These are phyloP conservation scores for Albatrellus sp. DNA, from an alignment of 1,284 basidiomycete species.

Conservation along the genomic window DNA sequence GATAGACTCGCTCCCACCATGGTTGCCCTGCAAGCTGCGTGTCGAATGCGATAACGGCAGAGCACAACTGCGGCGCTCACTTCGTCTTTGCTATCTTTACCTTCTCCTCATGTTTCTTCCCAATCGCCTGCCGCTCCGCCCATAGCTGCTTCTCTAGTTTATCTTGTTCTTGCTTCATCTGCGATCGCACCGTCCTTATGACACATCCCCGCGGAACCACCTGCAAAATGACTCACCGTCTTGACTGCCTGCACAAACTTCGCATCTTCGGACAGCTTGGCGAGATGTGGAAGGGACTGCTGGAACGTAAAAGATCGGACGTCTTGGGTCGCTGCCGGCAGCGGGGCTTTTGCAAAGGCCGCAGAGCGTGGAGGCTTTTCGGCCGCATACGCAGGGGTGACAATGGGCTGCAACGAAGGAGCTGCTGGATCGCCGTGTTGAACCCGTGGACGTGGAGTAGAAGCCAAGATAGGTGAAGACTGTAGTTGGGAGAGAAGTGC, in stretches of 20 bases:
- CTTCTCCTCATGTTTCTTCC: conserved; percentile 54
- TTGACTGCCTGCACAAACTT: conserved; percentile 32
- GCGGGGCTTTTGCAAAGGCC: not conserved
- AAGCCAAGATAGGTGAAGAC: conserved; percentile 11
- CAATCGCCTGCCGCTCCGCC: conserved; percentile 48
- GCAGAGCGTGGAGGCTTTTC: not conserved
- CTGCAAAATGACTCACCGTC: conserved; percentile 26
- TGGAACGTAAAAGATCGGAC: conserved; percentile 43
- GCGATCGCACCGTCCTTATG: conserved; percentile 1
- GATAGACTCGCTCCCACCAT: conserved; percentile 53
- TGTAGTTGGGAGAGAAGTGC: conserved; percentile 56
- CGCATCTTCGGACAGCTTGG: conserved; percentile 38
- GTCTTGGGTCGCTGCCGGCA: conserved; percentile 18
- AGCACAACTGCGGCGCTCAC: conserved; percentile 21
- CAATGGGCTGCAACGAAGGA: not conserved
- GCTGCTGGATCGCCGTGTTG: not conserved
- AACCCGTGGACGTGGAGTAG: conserved; percentile 5
- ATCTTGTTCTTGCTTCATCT: conserved; percentile 56
- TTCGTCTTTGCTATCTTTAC: conserved; percentile 52
- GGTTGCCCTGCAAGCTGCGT: conserved; percentile 30
- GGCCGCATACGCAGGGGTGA: not conserved
- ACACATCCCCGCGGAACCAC: not conserved
- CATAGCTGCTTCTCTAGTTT: conserved; percentile 51
- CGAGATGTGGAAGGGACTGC: conserved; percentile 47
- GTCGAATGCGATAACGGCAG: conserved; percentile 4